Conservation (phyloP, 495 filamentous ascomycete genomes). For the Chaetomium fimeti region DNA sequence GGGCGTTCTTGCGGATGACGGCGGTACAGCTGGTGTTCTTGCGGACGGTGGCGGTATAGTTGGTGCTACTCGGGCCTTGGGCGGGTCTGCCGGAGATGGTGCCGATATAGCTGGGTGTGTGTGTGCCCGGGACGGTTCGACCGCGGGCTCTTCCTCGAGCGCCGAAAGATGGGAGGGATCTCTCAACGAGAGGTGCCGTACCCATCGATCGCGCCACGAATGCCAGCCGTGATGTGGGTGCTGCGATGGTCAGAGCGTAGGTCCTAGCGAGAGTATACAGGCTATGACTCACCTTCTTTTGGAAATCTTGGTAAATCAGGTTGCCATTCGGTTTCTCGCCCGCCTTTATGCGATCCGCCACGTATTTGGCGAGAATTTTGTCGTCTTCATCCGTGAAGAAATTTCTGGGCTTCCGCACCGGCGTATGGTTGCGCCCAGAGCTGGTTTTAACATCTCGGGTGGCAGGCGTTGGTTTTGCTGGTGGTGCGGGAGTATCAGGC, state of each 20-base stretch:
- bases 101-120: not conserved
- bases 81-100: not conserved
- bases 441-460: not conserved
- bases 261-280: no score
- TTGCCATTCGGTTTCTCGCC: constrained; percentile 23
- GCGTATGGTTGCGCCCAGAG: not conserved
- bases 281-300: constrained; percentile 32
- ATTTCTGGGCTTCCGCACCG: not conserved
- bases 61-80: not conserved
- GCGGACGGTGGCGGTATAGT: no score
- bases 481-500: not conserved
- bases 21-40: no score
- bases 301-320: constrained; percentile 37
- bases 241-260: constrained; percentile 17
- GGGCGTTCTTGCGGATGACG: no score
- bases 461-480: not conserved
- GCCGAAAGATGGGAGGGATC: not conserved
- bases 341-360: constrained; percentile 16
- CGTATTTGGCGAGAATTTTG: constrained; percentile 27
- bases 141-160: not conserved
- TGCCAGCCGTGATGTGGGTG: constrained; percentile 36
- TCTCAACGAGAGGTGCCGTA: constrained; percentile 16
- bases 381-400: constrained; percentile 40
- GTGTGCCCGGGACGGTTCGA: not conserved
- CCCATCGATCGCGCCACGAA: constrained; percentile 40